Evolutionary conservation across 306 rosid species (phyloP).

Genomic region (Benincasa hispida): DNA sequence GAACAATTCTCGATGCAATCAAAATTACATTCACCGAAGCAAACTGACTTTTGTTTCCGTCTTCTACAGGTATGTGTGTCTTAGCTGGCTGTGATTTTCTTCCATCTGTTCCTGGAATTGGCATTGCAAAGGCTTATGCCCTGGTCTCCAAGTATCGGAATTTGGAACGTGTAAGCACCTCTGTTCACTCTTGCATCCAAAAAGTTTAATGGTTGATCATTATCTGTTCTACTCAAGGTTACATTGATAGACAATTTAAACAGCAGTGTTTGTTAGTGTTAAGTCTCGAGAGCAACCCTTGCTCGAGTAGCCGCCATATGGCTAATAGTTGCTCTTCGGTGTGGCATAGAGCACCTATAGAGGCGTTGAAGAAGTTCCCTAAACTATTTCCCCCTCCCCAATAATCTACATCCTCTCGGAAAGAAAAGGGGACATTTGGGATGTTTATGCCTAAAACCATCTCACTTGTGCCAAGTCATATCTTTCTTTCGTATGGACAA

Average conservation of each 20-base stretch:
- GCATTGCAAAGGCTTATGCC: constrained; percentile 73
- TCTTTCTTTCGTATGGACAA: neutral
- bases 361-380: neutral
- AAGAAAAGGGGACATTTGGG: neutral
- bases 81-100: constrained; percentile 97
- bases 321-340: neutral
- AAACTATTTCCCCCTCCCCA: neutral
- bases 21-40: neutral
- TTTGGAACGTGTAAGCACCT: constrained; percentile 67
- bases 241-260: neutral
- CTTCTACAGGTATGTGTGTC: constrained; percentile 72
- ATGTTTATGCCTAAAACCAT: neutral
- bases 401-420: neutral
- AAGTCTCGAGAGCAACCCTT: neutral
- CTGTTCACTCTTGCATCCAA: neutral
- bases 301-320: neutral
- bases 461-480: neutral
- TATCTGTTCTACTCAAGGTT: neutral
- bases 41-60: neutral
- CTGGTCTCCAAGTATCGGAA: constrained; percentile 70
- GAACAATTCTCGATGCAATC: neutral
- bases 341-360: neutral
- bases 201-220: neutral
- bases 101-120: constrained; percentile 92
- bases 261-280: neutral